phyloP scores from a whole-genome alignment of 1,284 basidiomycete species.

The Rhodofomes roseus region DNA sequence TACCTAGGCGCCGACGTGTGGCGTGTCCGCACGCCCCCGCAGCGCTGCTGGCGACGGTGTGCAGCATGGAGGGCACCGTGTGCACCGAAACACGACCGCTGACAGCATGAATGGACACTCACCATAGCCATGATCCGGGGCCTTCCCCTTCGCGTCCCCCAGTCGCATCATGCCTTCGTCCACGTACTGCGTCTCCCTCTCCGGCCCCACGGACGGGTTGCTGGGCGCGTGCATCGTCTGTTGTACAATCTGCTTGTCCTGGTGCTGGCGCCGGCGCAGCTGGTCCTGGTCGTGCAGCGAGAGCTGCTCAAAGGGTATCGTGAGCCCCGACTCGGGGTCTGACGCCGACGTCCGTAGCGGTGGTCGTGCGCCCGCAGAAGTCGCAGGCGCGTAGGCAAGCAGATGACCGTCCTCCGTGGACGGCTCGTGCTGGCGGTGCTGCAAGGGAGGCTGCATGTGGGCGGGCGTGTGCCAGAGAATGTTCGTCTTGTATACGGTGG shows the following conservation, averaged over 20 bases:
- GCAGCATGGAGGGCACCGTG: neutral
- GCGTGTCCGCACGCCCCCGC: too few species aligned
- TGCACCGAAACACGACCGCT: neutral
- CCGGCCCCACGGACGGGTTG: neutral
- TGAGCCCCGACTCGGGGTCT: neutral
- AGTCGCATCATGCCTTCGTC: neutral
- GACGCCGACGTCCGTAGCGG: conserved; percentile 3
- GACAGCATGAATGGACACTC: neutral
- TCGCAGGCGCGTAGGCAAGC: neutral
- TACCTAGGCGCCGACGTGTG: too few species aligned
- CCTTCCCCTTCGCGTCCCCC: neutral
- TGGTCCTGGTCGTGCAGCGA: conserved; percentile 4
- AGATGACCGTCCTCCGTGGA: neutral
- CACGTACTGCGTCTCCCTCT: neutral
- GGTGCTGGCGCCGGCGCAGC: neutral
- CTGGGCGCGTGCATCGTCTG: neutral
- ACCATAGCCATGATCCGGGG: neutral
- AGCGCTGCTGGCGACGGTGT: too few species aligned
- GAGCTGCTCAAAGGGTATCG: conserved; percentile 8
- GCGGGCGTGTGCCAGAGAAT: neutral
- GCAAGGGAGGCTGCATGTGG: neutral
- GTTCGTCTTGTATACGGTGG: neutral
- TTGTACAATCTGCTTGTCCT: neutral
- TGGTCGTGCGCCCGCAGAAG: conserved; percentile 1
- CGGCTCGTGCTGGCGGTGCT: neutral